Base-by-base conservation (phyloP, 75 land plant species). In the Pinus taeda region DNA sequence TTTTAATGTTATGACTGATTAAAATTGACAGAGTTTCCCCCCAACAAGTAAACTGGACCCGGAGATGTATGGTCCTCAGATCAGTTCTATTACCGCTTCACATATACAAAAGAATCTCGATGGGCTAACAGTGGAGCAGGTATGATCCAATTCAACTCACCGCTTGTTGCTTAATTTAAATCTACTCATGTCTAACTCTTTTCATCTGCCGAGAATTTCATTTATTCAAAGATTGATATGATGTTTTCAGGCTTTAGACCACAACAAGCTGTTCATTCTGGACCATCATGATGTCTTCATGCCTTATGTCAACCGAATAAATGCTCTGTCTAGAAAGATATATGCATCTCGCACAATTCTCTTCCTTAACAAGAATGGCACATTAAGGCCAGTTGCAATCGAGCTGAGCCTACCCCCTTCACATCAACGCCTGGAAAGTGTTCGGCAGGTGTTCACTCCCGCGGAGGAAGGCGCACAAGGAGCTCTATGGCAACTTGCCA, bases 401-500 rank as follows among this genome's bases (percentile, higher is more conserved):
- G 88, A 86, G 77, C 20, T 86, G 57, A 70, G 80, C 53, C 59
- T 86, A 21, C 88, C 83, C 4, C 76, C 79, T 21, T 24, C 18
- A 15, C 36, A 70, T 75, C 6, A 45, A 45, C 37, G 57, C 6
- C 73, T 57, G 5, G 56, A 57, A 55, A 58, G 58, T 12, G 14
- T 45, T 3, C 5, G 26, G 3, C 49, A 21, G 14, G 87, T 86
- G 21, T 80, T 84, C 13, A 78, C 83, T 17, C 88, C 88, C 0
- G 8, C 49, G 5, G 86, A 88, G 14, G 79, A 85, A 4, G 90
- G 88, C 0, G 78, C 84, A 5, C 77, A 88, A 18, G 77, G 71
- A 30, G 78, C 83, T 13, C 21, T 89, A 5, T 93, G 96, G 96
- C 84, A 83, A 58, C 87, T 93, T 20, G 92, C 93, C 4, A 93